Conservation (phyloP, 2,329 filamentous ascomycete genomes). For the Aureobasidium subglaciale region DNA sequence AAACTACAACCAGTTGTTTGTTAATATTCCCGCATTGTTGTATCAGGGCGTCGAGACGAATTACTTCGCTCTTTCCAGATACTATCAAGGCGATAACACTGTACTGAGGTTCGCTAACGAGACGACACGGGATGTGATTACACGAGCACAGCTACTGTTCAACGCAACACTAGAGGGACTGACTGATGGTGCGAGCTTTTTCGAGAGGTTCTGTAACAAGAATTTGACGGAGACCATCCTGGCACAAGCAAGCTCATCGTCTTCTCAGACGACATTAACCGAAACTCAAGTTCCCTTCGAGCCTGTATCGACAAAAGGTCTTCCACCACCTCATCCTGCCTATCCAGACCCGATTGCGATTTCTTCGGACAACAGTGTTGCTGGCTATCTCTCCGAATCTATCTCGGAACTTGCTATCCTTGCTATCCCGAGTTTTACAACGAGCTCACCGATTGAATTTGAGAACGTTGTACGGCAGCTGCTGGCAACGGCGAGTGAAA, state of each 20-base stretch:
- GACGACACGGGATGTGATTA: conserved; percentile 26
- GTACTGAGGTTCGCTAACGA: conserved; percentile 30
- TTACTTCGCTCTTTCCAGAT: neutral
- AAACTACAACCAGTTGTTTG: conserved; percentile 35
- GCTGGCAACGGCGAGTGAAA: conserved; percentile 39
- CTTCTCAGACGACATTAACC: conserved; percentile 21
- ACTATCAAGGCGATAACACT: conserved; percentile 15
- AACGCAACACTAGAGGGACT: conserved; percentile 30
- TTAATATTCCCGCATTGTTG: conserved; percentile 27
- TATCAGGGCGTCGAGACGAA: conserved; percentile 19
- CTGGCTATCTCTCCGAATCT: conserved; percentile 20
- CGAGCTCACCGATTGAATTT: conserved; percentile 26
- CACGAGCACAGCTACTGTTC: conserved; percentile 20
- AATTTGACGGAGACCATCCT: neutral
- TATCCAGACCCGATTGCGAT: neutral
- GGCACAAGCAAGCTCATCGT: neutral
- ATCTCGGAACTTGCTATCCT: conserved; percentile 42
- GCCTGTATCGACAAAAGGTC: conserved; percentile 16
- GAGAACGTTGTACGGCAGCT: conserved; percentile 37
- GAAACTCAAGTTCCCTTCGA: conserved; percentile 4
- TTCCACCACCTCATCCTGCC: neutral
- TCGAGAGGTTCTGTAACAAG: conserved; percentile 30
- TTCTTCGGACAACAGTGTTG: neutral
- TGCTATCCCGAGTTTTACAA: conserved; percentile 36
- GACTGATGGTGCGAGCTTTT: conserved; percentile 35